A percentile compares a stretch with the other conserved stretches of the same genome.
Evolutionary conservation across 768 basidiomycete genomes (phyloP).

Genomic region (Hericium rajendrae): DNA sequence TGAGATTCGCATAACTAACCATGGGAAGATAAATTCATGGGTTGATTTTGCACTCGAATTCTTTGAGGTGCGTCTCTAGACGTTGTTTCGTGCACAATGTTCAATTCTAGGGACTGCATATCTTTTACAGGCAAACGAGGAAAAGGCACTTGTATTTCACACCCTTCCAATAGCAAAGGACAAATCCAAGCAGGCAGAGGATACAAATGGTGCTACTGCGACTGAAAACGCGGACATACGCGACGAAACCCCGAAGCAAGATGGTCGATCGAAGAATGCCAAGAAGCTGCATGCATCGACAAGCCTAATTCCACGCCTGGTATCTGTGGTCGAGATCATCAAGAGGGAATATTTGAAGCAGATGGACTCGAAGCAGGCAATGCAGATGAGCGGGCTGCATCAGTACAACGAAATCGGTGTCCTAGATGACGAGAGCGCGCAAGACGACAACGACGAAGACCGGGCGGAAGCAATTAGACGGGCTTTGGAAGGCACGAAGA

Average conservation of each 20-base stretch:
- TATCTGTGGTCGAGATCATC: slow-evolving; percentile 76
- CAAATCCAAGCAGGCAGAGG: not conserved
- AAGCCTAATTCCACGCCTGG: slow-evolving; percentile 46
- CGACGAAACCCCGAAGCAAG: not conserved
- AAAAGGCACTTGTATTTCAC: not conserved
- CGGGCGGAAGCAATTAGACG: slow-evolving; percentile 16
- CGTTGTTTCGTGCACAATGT: not conserved
- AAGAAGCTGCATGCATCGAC: slow-evolving; percentile 24
- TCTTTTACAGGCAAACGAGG: not conserved
- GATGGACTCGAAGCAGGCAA: slow-evolving; percentile 26
- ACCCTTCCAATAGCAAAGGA: not conserved
- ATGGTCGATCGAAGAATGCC: no score
- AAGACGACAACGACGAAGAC: slow-evolving; percentile 15
- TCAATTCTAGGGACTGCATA: not conserved
- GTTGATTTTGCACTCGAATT: slow-evolving; percentile 44
- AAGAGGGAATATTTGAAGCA: slow-evolving; percentile 68
- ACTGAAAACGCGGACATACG: not conserved
- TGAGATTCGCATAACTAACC: slow-evolving; percentile 42
- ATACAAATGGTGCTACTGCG: not conserved
- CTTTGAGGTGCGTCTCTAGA: slow-evolving; percentile 36
- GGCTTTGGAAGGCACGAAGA: slow-evolving; percentile 49
- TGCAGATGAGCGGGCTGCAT: slow-evolving; percentile 41
- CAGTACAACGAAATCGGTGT: slow-evolving; percentile 69
- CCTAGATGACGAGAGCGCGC: slow-evolving; percentile 33
- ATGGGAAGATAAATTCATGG: slow-evolving; percentile 45